phyloP scores from a whole-genome alignment of 1,284 basidiomycete species.

The Irpex lacteus region DNA sequence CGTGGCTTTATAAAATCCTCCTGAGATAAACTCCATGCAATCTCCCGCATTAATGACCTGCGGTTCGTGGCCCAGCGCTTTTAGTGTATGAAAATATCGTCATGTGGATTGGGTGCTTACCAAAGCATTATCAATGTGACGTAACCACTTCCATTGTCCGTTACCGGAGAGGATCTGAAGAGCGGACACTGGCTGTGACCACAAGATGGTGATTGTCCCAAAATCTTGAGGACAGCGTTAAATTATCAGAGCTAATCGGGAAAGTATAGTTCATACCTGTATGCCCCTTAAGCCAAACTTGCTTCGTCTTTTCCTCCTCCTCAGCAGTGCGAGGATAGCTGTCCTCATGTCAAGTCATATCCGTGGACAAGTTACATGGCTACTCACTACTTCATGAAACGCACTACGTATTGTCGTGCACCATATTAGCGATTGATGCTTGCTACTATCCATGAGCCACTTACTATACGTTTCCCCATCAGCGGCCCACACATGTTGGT shows the following conservation, averaged over 20 bases:
- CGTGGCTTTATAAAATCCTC: slow-evolving; percentile 40
- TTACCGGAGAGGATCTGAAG: slow-evolving; percentile 54
- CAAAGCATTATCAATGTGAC: slow-evolving; percentile 57
- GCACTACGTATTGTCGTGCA: slow-evolving; percentile 4
- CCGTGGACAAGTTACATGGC: neutral
- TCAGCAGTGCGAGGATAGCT: slow-evolving; percentile 36
- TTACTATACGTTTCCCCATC: slow-evolving; percentile 28
- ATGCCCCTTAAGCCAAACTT: slow-evolving; percentile 61
- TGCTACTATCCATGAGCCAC: neutral
- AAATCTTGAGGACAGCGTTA: slow-evolving; percentile 37
- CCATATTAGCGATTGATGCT: neutral
- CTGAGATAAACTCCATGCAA: slow-evolving; percentile 39
- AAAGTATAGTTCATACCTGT: slow-evolving; percentile 34
- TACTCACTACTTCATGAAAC: slow-evolving; percentile 35
- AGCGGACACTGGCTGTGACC: slow-evolving; percentile 56
- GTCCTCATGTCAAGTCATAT: neutral
- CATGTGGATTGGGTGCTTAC: slow-evolving; percentile 28
- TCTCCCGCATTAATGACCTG: slow-evolving; percentile 43
- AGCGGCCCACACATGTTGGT: slow-evolving; percentile 27
- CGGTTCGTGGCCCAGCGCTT: neutral
- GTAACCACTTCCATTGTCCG: slow-evolving; percentile 56
- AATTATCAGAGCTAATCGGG: neutral
- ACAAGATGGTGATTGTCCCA: slow-evolving; percentile 52
- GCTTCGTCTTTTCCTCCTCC: slow-evolving; percentile 48
- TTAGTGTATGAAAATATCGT: neutral